Conservation (phyloP, 805 yeast genomes). For the Cyberlindnera mrakii region DNA sequence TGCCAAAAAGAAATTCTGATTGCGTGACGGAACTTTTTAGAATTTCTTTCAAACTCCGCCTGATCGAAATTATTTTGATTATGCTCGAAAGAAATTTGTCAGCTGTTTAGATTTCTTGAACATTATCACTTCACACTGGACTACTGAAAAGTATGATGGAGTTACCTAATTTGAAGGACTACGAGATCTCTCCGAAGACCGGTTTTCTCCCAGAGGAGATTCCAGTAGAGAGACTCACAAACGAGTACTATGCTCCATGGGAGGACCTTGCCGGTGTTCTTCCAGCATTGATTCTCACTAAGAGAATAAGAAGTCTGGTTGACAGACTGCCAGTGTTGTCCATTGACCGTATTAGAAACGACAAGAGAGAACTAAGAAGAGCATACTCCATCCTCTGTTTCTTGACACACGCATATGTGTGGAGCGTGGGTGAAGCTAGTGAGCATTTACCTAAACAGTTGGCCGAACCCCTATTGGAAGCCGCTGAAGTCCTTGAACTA, state of each 20-base stretch:
- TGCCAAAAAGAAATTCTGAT: no score
- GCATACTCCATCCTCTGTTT: conserved; percentile 80
- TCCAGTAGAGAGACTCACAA: conserved; percentile 58
- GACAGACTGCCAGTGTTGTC: conserved; percentile 57
- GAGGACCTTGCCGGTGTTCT: conserved; percentile 59
- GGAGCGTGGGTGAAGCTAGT: conserved; percentile 66
- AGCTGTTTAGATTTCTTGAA: no score
- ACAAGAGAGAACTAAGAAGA: conserved; percentile 56
- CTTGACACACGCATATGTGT: conserved; percentile 81
- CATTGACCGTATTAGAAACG: conserved; percentile 31
- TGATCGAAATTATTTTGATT: no score
- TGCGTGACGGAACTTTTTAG: background rate
- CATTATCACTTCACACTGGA: no score
- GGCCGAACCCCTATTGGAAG: conserved; percentile 62
- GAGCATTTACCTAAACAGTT: conserved; percentile 61
- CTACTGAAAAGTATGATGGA: conserved; percentile 9
- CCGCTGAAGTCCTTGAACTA: conserved; percentile 54
- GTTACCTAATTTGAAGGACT: conserved; percentile 53
- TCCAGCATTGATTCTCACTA: conserved; percentile 69
- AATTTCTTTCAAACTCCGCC: background rate
- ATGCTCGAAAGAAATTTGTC: no score
- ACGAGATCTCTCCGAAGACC: conserved; percentile 59
- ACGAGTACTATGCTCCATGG: conserved; percentile 69
- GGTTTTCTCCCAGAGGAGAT: conserved; percentile 74
- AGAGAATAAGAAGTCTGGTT: conserved; percentile 53